Conservation (phyloP, 768 basidiomycete genomes). For the Mrakia frigida region DNA sequence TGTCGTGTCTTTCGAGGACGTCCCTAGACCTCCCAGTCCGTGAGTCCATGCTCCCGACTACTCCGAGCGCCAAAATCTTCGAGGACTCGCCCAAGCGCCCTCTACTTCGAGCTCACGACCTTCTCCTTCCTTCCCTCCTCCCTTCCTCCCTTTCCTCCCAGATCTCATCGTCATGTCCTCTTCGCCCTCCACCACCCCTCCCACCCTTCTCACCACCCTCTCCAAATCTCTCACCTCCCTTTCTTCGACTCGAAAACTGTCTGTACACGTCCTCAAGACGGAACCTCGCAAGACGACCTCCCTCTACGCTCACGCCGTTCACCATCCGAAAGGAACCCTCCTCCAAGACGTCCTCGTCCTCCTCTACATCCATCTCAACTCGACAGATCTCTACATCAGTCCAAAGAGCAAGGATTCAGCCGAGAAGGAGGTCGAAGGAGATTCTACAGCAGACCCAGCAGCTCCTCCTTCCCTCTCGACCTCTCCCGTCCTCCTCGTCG, state of each 20-base stretch:
- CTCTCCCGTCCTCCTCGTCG: constrained; percentile 21
- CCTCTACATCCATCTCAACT: constrained; percentile 56
- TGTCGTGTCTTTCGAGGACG: too few species aligned
- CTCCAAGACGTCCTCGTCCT: constrained; percentile 73
- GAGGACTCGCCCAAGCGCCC: too few species aligned
- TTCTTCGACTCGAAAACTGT: constrained; percentile 6
- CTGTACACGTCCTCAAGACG: constrained; percentile 64
- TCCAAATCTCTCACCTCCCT: not conserved
- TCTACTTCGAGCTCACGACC: too few species aligned
- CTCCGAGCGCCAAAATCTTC: too few species aligned
- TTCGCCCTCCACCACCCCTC: not conserved
- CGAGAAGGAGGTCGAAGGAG: too few species aligned
- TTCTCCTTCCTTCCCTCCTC: not conserved
- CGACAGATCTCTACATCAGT: constrained; percentile 33
- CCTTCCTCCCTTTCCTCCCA: not conserved
- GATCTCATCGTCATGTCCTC: not conserved
- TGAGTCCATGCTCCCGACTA: too few species aligned
- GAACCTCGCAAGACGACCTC: constrained; percentile 59
- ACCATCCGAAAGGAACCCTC: constrained; percentile 55
- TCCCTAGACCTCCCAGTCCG: too few species aligned
- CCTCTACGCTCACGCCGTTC: constrained; percentile 66
- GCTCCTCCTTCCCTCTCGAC: constrained; percentile 31
- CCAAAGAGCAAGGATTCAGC: not conserved
- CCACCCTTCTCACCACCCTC: constrained; percentile 1
- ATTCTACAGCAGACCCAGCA: constrained; percentile 49